Base-by-base conservation (phyloP, 805 yeast genomes). In the Candida michaelii region DNA sequence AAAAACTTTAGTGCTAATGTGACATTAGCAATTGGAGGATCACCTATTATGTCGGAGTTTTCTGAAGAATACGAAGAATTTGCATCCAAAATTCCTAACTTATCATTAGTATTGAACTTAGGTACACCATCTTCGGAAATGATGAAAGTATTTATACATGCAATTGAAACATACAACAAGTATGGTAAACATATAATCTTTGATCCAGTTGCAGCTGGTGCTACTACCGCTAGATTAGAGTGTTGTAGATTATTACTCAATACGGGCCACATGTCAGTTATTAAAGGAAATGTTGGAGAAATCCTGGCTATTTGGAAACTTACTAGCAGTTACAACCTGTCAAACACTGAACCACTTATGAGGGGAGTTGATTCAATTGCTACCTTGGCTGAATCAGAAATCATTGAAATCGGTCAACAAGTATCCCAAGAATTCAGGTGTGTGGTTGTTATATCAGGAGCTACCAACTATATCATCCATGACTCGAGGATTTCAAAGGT, bases 151-250 rank as follows among this genome's bases (percentile, higher is more conserved):
- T 76, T 77, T 47, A 50, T 67, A 16, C 52, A 55, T 2, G 95
- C 91, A 0, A 60, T 84, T 14, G 55, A 57, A 8, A 76, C 74
- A 0, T 88, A 89, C 58, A 84, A 83, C 55, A 56, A 54, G 11
- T 51, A 59, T 11, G 76, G 77, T 2, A 69, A 73, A 34, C 90
- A 87, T 3, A 74, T 89, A 24, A 78, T 89, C 0, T 82, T 85
- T 51, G 97, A 89, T 59, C 97, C 97, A 0, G 96, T 89, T n/a
- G 97, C 89, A 0, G 88, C 83, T 30, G 96, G 96, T 19, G 96
- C 97, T 0, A 74, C 96, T 0, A 43, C 55, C 3, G 73, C 77
- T 4, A 71, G 97, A 45, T 65, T 66, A 30, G 53, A 61, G 3
- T 66, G 80, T 13, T 76, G 81, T 39, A 58, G 66, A 19, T 56